These are phyloP conservation scores for Strobilomyces echinocephalus DNA, from an alignment of 768 basidiomycete species.

Conservation along the genomic window DNA sequence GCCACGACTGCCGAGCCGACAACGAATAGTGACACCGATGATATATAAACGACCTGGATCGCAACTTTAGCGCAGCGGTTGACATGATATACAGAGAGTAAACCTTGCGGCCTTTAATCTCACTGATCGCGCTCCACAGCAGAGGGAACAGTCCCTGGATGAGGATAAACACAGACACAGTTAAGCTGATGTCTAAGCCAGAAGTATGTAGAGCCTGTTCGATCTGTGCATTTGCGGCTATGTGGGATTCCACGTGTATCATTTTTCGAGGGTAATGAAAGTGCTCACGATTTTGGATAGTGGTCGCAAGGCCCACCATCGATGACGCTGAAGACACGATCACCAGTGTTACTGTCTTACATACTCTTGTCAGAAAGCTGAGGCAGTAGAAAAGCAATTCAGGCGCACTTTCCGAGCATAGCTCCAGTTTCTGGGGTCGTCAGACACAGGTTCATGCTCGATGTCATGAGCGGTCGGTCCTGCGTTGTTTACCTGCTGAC, in stretches of 20 bases:
- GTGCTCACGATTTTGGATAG: slow-evolving; percentile 26
- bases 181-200: slow-evolving; percentile 58
- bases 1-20: slow-evolving; percentile 58
- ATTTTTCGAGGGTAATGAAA: neutral
- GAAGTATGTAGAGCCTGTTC: slow-evolving; percentile 57
- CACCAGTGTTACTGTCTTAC: slow-evolving; percentile 20
- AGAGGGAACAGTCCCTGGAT: slow-evolving; percentile 66
- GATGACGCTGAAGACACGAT: slow-evolving; percentile 29
- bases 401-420: slow-evolving; percentile 45
- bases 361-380: neutral
- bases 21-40: slow-evolving; percentile 49
- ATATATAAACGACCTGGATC: slow-evolving; percentile 49
- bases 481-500: neutral
- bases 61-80: neutral
- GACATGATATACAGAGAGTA: neutral
- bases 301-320: slow-evolving; percentile 23
- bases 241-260: neutral
- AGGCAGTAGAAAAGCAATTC: too few species aligned
- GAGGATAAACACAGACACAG: slow-evolving; percentile 65
- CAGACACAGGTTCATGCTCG: slow-evolving; percentile 39
- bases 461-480: slow-evolving; percentile 22
- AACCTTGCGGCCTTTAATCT: slow-evolving; percentile 73
- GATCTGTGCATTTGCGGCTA: slow-evolving; percentile 68
- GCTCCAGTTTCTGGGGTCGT: slow-evolving; percentile 64
- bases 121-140: slow-evolving; percentile 67